phyloP scores from a whole-genome alignment of 768 basidiomycete species.

The Tricholoma furcatifolium region DNA sequence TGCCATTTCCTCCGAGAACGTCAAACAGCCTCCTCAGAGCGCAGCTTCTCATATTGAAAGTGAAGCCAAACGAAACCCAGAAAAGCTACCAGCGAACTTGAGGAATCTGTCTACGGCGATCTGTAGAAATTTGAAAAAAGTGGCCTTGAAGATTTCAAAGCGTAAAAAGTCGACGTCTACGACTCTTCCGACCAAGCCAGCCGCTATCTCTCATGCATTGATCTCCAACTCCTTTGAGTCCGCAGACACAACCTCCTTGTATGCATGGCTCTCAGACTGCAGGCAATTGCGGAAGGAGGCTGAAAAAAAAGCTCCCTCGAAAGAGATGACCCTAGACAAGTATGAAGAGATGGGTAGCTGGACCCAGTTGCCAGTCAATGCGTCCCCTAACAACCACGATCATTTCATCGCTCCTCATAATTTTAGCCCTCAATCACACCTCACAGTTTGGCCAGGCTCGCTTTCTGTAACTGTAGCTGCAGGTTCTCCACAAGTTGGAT shows the following conservation, averaged over 20 bases:
- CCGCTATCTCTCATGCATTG: constrained; percentile 9
- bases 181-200: neutral
- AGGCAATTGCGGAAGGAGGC: constrained; percentile 26
- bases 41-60: neutral
- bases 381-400: constrained; percentile 8
- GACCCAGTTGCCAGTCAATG: constrained; percentile 27
- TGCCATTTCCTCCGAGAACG: constrained; percentile 34
- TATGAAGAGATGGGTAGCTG: constrained; percentile 51
- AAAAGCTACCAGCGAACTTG: constrained; percentile 31
- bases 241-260: constrained; percentile 21
- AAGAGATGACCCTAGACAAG: constrained; percentile 42
- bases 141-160: constrained; percentile 20
- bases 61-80: constrained; percentile 5
- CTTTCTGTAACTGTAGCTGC: neutral
- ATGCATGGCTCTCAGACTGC: constrained; percentile 39
- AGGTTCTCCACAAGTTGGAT: constrained; percentile 2
- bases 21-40: constrained; percentile 29
- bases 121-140: constrained; percentile 24
- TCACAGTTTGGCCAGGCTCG: neutral
- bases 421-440: neutral
- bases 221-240: constrained; percentile 21
- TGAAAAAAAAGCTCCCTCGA: constrained; percentile 20
- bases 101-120: constrained; percentile 26
- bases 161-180: constrained; percentile 12
- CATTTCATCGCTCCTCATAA: neutral